phyloP scores from a whole-genome alignment of 805 yeast species.

The Torulaspora indica region DNA sequence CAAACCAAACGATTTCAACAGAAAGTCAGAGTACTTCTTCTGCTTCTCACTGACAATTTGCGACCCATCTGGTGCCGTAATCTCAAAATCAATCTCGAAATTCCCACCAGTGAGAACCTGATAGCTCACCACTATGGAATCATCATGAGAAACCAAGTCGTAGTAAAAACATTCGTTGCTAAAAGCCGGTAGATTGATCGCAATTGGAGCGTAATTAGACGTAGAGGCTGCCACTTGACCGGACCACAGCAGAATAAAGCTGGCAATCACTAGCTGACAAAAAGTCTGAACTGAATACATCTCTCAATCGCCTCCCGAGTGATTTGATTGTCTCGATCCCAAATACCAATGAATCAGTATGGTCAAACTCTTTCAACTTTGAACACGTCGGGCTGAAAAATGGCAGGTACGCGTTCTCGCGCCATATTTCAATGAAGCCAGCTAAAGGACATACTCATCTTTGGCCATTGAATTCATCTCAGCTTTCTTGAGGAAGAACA shows the following conservation, averaged over 20 bases:
- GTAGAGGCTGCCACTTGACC: slow-evolving; percentile 19
- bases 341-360: neutral
- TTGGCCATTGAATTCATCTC: slow-evolving; percentile 47
- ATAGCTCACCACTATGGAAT: slow-evolving; percentile 40
- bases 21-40: slow-evolving; percentile 60
- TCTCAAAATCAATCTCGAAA: slow-evolving; percentile 60
- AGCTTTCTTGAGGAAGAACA: slow-evolving; percentile 51
- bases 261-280: slow-evolving; percentile 3
- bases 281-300: slow-evolving; percentile 4
- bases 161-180: slow-evolving; percentile 43
- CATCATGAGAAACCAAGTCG: slow-evolving; percentile 36
- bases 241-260: slow-evolving; percentile 2
- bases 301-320: neutral
- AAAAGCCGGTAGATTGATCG: slow-evolving; percentile 39
- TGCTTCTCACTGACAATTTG: slow-evolving; percentile 48
- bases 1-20: slow-evolving; percentile 50
- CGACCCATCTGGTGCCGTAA: slow-evolving; percentile 51
- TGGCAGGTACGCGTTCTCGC: slow-evolving; percentile 3
- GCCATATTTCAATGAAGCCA: neutral
- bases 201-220: slow-evolving; percentile 36
- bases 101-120: slow-evolving; percentile 64
- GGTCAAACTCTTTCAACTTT: slow-evolving; percentile 1
- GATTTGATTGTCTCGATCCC: slow-evolving; percentile 1
- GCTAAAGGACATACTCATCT: slow-evolving; percentile 1
- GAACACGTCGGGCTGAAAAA: slow-evolving; percentile 4